These are phyloP conservation scores for Tulasnella sp. DNA, from an alignment of 768 basidiomycete genomes.

Conservation along the genomic window DNA sequence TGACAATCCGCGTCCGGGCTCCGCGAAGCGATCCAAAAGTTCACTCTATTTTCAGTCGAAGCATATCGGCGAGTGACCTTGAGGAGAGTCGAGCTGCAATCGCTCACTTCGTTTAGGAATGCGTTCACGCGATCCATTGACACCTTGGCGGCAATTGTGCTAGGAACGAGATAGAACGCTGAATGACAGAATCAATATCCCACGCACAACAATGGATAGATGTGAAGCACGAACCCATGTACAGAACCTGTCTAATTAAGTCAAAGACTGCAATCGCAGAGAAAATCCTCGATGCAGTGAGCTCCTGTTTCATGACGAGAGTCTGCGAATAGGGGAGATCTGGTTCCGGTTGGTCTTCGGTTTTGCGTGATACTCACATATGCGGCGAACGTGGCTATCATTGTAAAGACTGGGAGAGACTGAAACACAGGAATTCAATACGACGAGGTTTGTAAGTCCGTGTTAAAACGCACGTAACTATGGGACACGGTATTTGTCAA, in stretches of 20 bases:
- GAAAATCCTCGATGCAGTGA: conserved; percentile 33
- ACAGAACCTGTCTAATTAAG: conserved; percentile 38
- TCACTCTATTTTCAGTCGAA: conserved; percentile 28
- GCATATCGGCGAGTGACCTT: not conserved
- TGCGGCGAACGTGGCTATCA: conserved; percentile 51
- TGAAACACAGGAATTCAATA: conserved; percentile 20
- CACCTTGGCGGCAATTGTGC: conserved; percentile 40
- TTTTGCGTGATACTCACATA: conserved; percentile 33
- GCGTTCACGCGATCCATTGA: conserved; percentile 48
- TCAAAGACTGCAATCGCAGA: conserved; percentile 48
- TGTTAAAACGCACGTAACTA: too few species aligned
- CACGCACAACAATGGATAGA: too few species aligned
- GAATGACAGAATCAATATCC: too few species aligned
- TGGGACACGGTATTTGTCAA: too few species aligned
- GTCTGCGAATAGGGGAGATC: conserved; percentile 20
- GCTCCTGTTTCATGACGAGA: conserved; percentile 29
- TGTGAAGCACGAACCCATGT: conserved; percentile 2
- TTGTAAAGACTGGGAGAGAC: conserved; percentile 49
- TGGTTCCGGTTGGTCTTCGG: too few species aligned
- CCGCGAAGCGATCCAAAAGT: conserved; percentile 25
- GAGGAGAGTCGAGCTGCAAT: not conserved
- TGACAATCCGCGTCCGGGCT: conserved; percentile 11
- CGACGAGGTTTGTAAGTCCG: too few species aligned
- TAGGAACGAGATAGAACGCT: conserved; percentile 28
- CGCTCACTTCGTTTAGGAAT: conserved; percentile 33